Percentiles rank a stretch among this genome's conserved stretches.
Conservation (phyloP, 2,329 filamentous ascomycete genomes). For the Tolypocladium ophioglossoides region DNA sequence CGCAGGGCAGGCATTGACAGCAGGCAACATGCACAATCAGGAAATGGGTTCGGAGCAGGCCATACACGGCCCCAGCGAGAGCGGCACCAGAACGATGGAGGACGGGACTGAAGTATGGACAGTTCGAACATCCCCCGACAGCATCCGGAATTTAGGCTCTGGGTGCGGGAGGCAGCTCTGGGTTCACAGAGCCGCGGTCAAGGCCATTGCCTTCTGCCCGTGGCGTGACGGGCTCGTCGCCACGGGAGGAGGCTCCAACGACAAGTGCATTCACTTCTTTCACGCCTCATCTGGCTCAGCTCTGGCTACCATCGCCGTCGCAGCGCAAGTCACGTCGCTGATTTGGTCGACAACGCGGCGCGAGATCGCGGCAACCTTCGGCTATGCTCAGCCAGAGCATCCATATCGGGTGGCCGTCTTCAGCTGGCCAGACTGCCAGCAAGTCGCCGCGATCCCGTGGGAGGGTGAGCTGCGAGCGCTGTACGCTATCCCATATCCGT, state of each 20-base stretch:
- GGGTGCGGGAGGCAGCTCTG: conserved; percentile 61
- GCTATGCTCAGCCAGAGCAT: conserved; percentile 85
- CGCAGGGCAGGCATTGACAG: background rate
- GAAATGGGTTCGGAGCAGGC: background rate
- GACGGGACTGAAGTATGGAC: conserved; percentile 16
- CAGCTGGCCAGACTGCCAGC: conserved; percentile 83
- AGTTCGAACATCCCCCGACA: conserved; percentile 17
- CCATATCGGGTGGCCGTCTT: conserved; percentile 85
- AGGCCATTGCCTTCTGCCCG: conserved; percentile 93
- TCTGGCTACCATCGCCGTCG: conserved; percentile 83
- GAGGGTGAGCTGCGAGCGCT: conserved; percentile 68
- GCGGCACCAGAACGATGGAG: background rate
- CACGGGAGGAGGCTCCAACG: conserved; percentile 86
- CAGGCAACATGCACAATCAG: background rate
- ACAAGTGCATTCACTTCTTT: conserved; percentile 93
- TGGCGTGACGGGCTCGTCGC: conserved; percentile 84
- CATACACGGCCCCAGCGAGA: background rate
- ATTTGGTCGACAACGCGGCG: conserved; percentile 79
- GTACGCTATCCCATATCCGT: conserved; percentile 79
- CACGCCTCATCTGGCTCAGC: conserved; percentile 74
- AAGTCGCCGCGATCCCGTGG: conserved; percentile 80
- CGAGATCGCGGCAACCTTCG: conserved; percentile 89
- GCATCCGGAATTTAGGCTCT: conserved; percentile 36
- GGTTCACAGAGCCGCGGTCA: conserved; percentile 78
- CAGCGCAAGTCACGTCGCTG: conserved; percentile 85